Percentiles rank a stretch among this genome's conserved stretches.
These are phyloP conservation scores for Lichtheimia hyalospora DNA, from an alignment of 371 early-diverging fungal species.

Conservation along the genomic window DNA sequence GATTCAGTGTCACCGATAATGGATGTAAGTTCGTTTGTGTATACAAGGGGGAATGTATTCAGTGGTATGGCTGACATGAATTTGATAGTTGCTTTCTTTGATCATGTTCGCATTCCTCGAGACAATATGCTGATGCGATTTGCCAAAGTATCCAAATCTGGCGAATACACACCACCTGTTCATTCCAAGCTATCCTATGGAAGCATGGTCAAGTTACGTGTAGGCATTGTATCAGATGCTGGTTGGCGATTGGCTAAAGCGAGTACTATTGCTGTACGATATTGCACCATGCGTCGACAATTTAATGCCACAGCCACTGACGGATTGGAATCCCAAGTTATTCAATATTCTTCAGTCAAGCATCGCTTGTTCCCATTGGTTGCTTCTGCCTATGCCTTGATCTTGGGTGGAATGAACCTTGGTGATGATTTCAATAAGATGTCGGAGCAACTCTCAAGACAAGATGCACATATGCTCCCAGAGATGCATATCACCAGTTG, in stretches of 20 bases:
- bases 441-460: constrained; percentile 46
- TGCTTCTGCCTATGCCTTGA: constrained; percentile 66
- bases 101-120: constrained; percentile 74
- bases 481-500: constrained; percentile 82
- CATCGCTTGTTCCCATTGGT: constrained; percentile 73
- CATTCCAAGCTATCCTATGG: constrained; percentile 71
- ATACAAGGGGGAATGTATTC: not conserved
- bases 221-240: constrained; percentile 61
- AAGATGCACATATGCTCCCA: constrained; percentile 55
- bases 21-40: constrained; percentile 72
- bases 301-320: constrained; percentile 38
- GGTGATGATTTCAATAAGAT: constrained; percentile 51
- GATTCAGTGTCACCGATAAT: constrained; percentile 76
- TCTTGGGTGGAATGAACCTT: constrained; percentile 60
- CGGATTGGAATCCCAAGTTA: constrained; percentile 64
- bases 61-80: not conserved
- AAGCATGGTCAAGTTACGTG: constrained; percentile 76
- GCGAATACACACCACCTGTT: constrained; percentile 56
- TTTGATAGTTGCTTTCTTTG: constrained; percentile 59
- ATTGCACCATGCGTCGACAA: constrained; percentile 74
- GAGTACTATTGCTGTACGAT: constrained; percentile 69
- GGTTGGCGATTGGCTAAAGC: constrained; percentile 59
- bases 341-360: constrained; percentile 75
- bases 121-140: constrained; percentile 82
- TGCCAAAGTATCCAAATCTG: constrained; percentile 66